phyloP scores from a whole-genome alignment of 805 yeast genomes.

The Helenozyma baotianmanensis region DNA sequence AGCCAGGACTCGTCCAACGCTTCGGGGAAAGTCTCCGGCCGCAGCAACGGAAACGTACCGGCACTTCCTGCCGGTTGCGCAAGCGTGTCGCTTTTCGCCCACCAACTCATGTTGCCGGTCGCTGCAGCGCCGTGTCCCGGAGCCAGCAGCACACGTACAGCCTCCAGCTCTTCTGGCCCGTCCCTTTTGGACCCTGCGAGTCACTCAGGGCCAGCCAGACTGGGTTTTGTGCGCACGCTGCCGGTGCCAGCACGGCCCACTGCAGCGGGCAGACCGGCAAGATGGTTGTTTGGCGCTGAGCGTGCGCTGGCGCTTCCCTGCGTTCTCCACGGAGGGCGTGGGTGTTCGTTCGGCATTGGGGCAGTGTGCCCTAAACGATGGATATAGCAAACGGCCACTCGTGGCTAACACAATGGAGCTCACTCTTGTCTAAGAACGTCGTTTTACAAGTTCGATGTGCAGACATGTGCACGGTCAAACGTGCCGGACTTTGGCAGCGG shows the following conservation, averaged over 20 bases:
- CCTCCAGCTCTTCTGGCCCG: constrained; percentile 1
- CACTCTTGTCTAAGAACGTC: constrained; percentile 70
- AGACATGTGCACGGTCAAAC: constrained; percentile 57
- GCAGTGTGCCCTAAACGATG: constrained; percentile 57
- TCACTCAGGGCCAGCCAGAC: constrained; percentile 5
- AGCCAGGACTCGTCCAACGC: constrained; percentile 30
- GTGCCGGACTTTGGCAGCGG: constrained; percentile 40
- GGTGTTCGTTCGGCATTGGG: constrained; percentile 56
- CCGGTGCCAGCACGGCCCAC: no score
- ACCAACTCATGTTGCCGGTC: no score
- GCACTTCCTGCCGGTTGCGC: constrained; percentile 6
- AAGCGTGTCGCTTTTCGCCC: no score
- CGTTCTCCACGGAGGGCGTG: constrained; percentile 9
- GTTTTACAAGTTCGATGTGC: constrained; percentile 18
- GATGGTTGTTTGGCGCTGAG: no score
- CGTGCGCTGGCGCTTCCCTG: no score
- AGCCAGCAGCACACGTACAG: no score
- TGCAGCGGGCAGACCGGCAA: no score
- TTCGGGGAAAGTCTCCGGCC: constrained; percentile 94
- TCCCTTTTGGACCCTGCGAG: constrained; percentile 12
- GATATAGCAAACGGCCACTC: constrained; percentile 63
- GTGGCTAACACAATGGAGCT: constrained; percentile 79
- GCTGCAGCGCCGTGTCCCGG: no score
- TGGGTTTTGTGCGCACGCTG: background rate
- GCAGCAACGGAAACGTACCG: constrained; percentile 55